These are phyloP conservation scores for Phaeoacremonium minimum DNA, from an alignment of 2,329 filamentous ascomycete genomes.

Conservation along the genomic window DNA sequence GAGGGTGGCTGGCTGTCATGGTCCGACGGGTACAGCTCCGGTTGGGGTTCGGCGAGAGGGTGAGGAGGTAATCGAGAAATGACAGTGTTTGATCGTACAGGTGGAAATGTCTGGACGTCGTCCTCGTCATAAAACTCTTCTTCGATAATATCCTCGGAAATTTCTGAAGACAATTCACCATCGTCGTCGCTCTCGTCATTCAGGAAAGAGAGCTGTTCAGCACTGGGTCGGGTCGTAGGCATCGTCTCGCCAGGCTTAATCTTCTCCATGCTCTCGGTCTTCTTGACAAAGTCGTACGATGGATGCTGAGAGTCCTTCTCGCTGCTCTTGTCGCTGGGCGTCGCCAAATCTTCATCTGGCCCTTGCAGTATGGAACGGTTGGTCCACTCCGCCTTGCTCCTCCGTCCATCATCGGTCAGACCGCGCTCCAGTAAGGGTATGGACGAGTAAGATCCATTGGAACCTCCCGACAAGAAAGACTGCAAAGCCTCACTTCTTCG, in stretches of 20 bases:
- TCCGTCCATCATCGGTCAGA: conserved; percentile 44
- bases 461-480: conserved; percentile 57
- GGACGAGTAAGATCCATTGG: conserved; percentile 71
- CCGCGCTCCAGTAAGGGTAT: conserved; percentile 72
- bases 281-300: conserved; percentile 52
- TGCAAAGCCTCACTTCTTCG: too few relatives aligned
- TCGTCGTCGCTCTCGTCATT: conserved; percentile 42
- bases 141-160: conserved; percentile 47
- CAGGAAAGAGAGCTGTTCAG: conserved; percentile 38
- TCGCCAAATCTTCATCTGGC: conserved; percentile 32
- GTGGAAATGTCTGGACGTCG: conserved; percentile 18
- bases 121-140: conserved; percentile 19
- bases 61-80: conserved; percentile 30
- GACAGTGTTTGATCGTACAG: conserved; percentile 18
- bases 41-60: conserved; percentile 21
- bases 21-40: conserved; percentile 12
- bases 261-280: conserved; percentile 46
- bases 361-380: conserved; percentile 50
- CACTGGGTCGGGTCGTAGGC: conserved; percentile 14
- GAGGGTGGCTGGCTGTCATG: conserved; percentile 28
- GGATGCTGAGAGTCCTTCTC: conserved; percentile 25
- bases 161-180: conserved; percentile 59
- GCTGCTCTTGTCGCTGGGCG: conserved; percentile 11
- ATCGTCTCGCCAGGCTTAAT: conserved; percentile 30
- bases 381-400: conserved; percentile 44